Evolutionary conservation across 768 basidiomycete genomes (phyloP).

Genomic region (Tricholoma hemisulphureum): DNA sequence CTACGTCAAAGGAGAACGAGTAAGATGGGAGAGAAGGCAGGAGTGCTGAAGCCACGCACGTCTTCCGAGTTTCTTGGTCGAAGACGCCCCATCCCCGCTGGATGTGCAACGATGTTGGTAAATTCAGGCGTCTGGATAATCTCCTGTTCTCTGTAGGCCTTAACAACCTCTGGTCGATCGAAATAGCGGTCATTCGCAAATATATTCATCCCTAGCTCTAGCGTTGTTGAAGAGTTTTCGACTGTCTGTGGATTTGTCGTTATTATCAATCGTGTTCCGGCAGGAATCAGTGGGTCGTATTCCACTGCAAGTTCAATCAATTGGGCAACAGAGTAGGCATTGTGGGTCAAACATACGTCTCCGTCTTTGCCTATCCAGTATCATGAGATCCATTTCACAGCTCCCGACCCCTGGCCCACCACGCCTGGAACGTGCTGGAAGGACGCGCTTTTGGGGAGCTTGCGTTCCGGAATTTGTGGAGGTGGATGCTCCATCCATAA

Average conservation of each 20-base stretch:
- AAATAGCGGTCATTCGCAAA: conserved; percentile 72
- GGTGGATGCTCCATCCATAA: conserved; percentile 40
- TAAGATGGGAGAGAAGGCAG: conserved; percentile 7
- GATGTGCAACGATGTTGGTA: conserved; percentile 43
- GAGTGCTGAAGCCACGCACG: conserved; percentile 45
- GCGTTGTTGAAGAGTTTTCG: conserved; percentile 38
- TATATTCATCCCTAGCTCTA: conserved; percentile 49
- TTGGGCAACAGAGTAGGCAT: background rate
- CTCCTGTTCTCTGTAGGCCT: conserved; percentile 65
- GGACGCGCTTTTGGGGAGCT: conserved; percentile 69
- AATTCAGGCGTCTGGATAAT: conserved; percentile 81
- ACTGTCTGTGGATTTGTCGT: conserved; percentile 66
- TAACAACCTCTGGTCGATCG: conserved; percentile 72
- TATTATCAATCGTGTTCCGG: conserved; percentile 62
- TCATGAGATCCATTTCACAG: conserved; percentile 78
- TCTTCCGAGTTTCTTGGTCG: conserved; percentile 65
- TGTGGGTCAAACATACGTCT: conserved; percentile 53
- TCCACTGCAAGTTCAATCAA: conserved; percentile 48
- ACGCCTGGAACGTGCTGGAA: conserved; percentile 78
- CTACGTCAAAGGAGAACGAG: conserved; percentile 28
- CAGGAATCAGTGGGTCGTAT: conserved; percentile 68
- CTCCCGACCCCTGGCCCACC: conserved; percentile 80
- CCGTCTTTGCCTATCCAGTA: conserved; percentile 76
- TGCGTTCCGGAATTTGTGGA: conserved; percentile 32
- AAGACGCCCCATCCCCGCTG: conserved; percentile 64